Base-by-base conservation (phyloP, 2,329 filamentous ascomycete genomes). In the Epichloe amarillans region DNA sequence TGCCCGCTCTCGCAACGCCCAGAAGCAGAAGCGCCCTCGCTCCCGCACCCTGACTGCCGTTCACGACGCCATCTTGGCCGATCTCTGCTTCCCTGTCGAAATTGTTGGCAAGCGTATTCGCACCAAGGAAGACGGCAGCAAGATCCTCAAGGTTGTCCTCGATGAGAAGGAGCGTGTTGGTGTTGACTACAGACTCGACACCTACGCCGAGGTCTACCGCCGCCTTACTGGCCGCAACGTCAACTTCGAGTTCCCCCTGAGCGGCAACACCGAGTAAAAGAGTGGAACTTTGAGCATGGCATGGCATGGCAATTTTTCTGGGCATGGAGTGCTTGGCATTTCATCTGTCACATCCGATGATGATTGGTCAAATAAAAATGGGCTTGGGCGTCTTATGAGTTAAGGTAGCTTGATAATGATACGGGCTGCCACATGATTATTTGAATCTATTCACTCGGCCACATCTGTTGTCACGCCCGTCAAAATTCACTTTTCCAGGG, bases 141-240 rank as follows among this genome's bases (percentile, higher is more conserved):
- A 97, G 87, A 77, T 88, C 71, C 84, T 97, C 75, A 98, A 98
- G 87, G 88, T 98, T 72, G 82, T 98, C 70, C 84, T 98, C 55
- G 93, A 98, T 75, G 93, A 97, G 87, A 98, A 98, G 88, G 93
- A 98, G 87, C 88, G 90, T 67, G 91, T 90, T 69, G 89, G 90
- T 73, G 91, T 98, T 65, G 93, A 98, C 82, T 96, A 97, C 86
- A 84, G 93, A 73, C 88, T 98, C 65, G 93, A 98, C 77, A 96
- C 91, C 72, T 98, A 98, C 83, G 88, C 88, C 61, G 93, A 98
- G 84, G 93, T 98, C 71, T 98, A 98, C 87, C 88, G 89, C 75
- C 85, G 88, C 68, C 80, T 98, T 70, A 98, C 93, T 58, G 93
- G 93, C 75, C 93, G 94, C 76, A 83, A 83, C 71, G 93, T 97